Conservation (phyloP, 2,329 filamentous ascomycete genomes). For the Apiospora sp. region DNA sequence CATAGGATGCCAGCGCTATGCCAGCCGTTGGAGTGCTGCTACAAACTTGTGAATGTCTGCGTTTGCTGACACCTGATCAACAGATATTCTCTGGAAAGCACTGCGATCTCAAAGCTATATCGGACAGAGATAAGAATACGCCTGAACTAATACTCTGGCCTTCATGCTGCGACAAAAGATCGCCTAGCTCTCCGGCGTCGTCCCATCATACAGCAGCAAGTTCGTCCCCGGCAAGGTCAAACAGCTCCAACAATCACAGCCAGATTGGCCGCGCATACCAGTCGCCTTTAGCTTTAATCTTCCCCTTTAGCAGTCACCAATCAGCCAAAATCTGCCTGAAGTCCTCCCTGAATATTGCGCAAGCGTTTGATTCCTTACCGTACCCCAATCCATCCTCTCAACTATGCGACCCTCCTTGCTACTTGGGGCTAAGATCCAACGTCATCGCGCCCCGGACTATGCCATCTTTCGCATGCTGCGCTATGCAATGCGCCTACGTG, state of each 20-base stretch:
- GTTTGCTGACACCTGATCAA: background rate
- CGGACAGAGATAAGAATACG: slow-evolving; percentile 33
- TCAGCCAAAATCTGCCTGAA: slow-evolving; percentile 59
- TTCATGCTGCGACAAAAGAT: slow-evolving; percentile 44
- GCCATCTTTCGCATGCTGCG: slow-evolving; percentile 54
- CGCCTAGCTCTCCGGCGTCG: slow-evolving; percentile 32
- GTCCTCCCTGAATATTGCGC: slow-evolving; percentile 56
- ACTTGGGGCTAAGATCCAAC: slow-evolving; percentile 46
- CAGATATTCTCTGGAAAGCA: slow-evolving; percentile 52
- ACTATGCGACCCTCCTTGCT: slow-evolving; percentile 44
- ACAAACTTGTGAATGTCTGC: background rate
- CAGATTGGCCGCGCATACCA: slow-evolving; percentile 21
- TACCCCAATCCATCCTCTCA: slow-evolving; percentile 52
- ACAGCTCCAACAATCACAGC: slow-evolving; percentile 36
- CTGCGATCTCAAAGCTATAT: slow-evolving; percentile 53
- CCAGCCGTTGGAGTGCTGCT: background rate
- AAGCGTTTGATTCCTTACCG: slow-evolving; percentile 54
- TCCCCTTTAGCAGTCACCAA: slow-evolving; percentile 55
- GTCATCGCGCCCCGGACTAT: slow-evolving; percentile 53
- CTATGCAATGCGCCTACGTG: slow-evolving; percentile 55
- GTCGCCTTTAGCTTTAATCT: slow-evolving; percentile 33
- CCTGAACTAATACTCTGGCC: slow-evolving; percentile 44
- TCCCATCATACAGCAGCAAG: slow-evolving; percentile 38
- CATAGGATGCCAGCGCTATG: background rate
- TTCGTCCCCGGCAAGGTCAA: slow-evolving; percentile 39